Evolutionary conservation across 371 early-diverging fungal species (phyloP).

Genomic region (Actinomucor elegans): DNA sequence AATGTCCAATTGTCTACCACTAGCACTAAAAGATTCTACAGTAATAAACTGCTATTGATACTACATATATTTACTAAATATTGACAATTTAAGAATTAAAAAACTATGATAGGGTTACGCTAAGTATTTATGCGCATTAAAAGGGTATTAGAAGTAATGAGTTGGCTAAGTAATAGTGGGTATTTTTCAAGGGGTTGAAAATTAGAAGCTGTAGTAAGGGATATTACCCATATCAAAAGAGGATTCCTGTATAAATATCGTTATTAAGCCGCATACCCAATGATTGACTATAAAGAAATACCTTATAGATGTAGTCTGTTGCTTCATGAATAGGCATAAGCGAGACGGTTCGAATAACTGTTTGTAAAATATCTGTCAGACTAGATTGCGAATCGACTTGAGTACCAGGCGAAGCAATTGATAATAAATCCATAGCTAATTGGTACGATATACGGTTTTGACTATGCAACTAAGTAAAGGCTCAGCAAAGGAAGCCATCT

Average conservation of each 20-base stretch:
- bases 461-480: neutral
- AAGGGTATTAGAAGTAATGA: too few relatives aligned
- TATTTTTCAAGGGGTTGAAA: too few relatives aligned
- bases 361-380: slow-evolving; percentile 14
- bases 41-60: too few relatives aligned
- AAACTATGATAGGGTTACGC: too few relatives aligned
- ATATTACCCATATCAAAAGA: neutral
- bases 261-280: neutral
- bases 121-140: too few relatives aligned
- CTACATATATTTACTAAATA: too few relatives aligned
- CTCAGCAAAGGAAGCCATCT: too few relatives aligned
- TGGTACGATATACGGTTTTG: slow-evolving; percentile 3
- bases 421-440: slow-evolving; percentile 1
- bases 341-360: neutral
- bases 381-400: neutral
- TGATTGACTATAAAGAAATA: neutral
- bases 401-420: slow-evolving; percentile 1
- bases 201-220: slow-evolving; percentile 1
- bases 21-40: too few relatives aligned
- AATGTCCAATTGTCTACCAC: neutral
- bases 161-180: too few relatives aligned
- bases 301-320: neutral
- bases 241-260: neutral
- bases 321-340: slow-evolving; percentile 8
- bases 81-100: too few relatives aligned